Evolutionary conservation across 495 filamentous ascomycete species (phyloP), one percentile per base, ranked within the genome.

Genomic region (Xylaria venustula): DNA sequence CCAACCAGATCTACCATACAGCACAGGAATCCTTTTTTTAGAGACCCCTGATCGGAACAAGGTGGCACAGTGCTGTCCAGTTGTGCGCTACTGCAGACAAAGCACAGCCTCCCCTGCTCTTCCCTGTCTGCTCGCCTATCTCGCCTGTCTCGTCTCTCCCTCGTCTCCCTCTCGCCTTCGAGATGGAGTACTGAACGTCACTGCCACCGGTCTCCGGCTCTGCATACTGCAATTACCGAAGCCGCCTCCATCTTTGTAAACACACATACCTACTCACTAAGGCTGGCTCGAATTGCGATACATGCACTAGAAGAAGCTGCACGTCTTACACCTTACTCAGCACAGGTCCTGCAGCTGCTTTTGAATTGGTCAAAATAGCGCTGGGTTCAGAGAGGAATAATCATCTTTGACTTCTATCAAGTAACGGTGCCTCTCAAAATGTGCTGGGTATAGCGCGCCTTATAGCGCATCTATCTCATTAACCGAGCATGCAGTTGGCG

Each of bases 21-120:
- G 30, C 37, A 34, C 5, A 11, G 37, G 37, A 40, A 8, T 40
- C 6, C 68, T 68, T 68, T 66, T 71, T 71, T 64, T 68, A 71
- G 68, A 66, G 17, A 30, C 53, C 30, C 55, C 49, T 59, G 50
- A 49, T n/a, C 68, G 63, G 68, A 71, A 68, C 56, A 64, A 67
- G 61, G 54, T 59, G 60, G 59, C 46, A 32, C 58, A 57, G 55
- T 59, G 61, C 40, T 40, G 3, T 40, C 7, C 14, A 15, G 37
- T 11, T 7, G 7, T 15, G 37, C 14, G 14, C 7, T 55, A 45
- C 53, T 45, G 53, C 36, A 54, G 51, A 23, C 23, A 14, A 41
- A 15, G 36, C 51, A 54, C 36, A 54, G 51, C 51, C 51, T 22
- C 51, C 37, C 37, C 8, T 54, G 25, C 4, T 7, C 5, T 8